Percentiles rank a stretch among this genome's conserved stretches.
Evolutionary conservation across 1,139 yeast genomes (phyloP).

Genomic region (Wickerhamomyces sp.): DNA sequence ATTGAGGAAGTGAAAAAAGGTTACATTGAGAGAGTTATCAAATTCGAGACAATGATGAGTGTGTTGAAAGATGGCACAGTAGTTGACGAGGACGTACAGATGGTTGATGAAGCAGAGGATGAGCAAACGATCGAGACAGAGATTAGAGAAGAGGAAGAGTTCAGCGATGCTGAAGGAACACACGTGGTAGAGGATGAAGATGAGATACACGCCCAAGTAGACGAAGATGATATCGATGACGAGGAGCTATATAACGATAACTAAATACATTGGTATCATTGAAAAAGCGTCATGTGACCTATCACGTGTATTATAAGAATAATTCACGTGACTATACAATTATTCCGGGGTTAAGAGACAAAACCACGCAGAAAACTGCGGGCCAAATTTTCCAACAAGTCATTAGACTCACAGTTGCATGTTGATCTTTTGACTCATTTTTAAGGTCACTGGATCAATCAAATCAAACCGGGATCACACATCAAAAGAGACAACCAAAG

Average conservation of each 20-base stretch:
- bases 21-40: slow-evolving; percentile 13
- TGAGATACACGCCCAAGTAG: background rate
- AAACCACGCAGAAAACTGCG: no score
- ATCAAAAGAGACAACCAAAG: no score
- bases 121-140: slow-evolving; percentile 8
- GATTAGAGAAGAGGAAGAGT: slow-evolving; percentile 1
- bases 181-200: slow-evolving; percentile 5
- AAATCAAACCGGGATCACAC: no score
- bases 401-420: no score
- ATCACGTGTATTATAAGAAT: no score
- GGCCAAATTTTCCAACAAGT: no score
- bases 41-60: slow-evolving; percentile 16
- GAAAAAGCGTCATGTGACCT: no score
- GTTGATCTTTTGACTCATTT: no score
- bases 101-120: slow-evolving; percentile 6
- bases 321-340: no score
- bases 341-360: no score
- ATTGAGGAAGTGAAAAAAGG: slow-evolving; percentile 10
- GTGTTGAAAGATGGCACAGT: slow-evolving; percentile 2
- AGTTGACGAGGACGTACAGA: background rate
- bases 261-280: background rate
- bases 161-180: background rate
- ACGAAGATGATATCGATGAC: background rate
- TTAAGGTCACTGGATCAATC: no score
- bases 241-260: background rate